phyloP scores from a whole-genome alignment of 495 filamentous ascomycete species.

The Aspergillus heteromorphus region DNA sequence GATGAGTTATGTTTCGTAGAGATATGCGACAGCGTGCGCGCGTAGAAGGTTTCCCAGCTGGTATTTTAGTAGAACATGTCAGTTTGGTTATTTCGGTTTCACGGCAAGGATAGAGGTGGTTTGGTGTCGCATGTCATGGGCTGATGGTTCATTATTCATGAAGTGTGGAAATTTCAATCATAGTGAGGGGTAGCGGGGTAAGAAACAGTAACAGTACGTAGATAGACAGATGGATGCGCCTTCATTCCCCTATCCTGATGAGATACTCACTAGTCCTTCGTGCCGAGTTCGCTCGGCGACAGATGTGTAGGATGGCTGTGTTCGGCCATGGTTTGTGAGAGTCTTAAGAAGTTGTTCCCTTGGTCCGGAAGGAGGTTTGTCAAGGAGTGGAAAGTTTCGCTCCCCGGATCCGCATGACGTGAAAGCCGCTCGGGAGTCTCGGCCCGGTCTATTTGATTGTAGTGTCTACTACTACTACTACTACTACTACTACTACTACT shows the following conservation, averaged over 20 bases:
- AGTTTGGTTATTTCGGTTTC: background rate
- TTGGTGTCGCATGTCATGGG: no score
- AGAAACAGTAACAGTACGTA: background rate
- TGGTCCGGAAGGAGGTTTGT: background rate
- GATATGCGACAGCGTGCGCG: constrained; percentile 37
- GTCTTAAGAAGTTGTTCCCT: background rate
- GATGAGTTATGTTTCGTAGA: constrained; percentile 20
- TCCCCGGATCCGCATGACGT: no score
- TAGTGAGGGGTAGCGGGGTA: constrained; percentile 21
- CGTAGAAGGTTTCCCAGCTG: constrained; percentile 46
- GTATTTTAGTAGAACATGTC: background rate
- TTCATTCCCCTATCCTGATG: background rate
- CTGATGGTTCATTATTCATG: no score
- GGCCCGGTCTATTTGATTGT: no score
- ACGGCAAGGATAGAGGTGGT: no score
- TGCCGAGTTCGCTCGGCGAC: constrained; percentile 48
- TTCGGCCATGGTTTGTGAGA: constrained; percentile 8
- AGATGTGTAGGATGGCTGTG: constrained; percentile 37
- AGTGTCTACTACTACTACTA: no score
- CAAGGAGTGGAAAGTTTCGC: background rate
- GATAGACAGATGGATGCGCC: background rate
- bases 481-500: no score
- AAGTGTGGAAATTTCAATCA: no score
- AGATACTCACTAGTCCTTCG: constrained; percentile 48
- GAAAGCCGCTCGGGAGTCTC: no score